Evolutionary conservation across 225 moss, liverwort and hornwort genomes (phyloP).

Genomic region (Lunularia cruciata): DNA sequence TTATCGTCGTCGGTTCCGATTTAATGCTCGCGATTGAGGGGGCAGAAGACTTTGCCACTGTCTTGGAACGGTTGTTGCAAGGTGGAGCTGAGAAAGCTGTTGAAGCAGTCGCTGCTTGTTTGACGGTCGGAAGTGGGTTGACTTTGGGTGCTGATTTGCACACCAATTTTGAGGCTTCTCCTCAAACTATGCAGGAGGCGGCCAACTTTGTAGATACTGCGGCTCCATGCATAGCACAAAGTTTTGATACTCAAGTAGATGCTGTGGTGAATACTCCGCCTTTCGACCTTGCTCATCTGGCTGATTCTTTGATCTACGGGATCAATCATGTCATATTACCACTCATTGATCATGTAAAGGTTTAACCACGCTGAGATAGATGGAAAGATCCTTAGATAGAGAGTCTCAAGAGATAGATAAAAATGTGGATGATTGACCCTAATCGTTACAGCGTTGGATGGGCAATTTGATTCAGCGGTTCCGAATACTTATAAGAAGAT

Average conservation of each 20-base stretch:
- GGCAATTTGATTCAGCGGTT: no score
- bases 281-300: not conserved
- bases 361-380: not conserved
- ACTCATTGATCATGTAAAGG: not conserved
- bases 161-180: not conserved
- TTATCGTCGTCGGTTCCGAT: conserved; percentile 56
- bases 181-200: not conserved
- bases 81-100: conserved; percentile 14
- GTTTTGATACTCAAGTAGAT: not conserved
- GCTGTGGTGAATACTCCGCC: not conserved
- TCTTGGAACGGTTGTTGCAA: conserved; percentile 21
- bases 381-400: no score
- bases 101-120: conserved; percentile 6
- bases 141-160: not conserved
- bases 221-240: not conserved
- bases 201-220: conserved; percentile 13
- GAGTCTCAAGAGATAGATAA: no score
- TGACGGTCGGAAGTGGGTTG: not conserved
- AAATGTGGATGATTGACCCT: no score
- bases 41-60: conserved; percentile 49
- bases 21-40: conserved; percentile 51
- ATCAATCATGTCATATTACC: not conserved
- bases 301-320: not conserved
- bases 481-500: no score
- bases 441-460: no score